A percentile compares a stretch with the other conserved stretches of the same genome.
Evolutionary conservation across 805 yeast species (phyloP).

Genomic region (Vanderwaltozyma verrucispora): DNA sequence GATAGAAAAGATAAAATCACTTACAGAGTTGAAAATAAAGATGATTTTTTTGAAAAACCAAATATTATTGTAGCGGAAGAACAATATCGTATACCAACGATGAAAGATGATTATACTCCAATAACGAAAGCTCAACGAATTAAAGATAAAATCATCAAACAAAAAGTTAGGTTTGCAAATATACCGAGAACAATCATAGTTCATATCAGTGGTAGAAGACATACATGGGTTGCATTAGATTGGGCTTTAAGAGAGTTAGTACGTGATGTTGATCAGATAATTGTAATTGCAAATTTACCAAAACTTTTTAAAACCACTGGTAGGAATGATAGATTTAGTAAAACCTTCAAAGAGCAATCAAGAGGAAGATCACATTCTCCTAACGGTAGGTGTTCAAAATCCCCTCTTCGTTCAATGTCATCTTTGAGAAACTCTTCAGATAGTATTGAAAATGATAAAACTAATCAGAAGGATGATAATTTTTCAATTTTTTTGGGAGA

Average conservation of each 20-base stretch:
- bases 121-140: constrained; percentile 18
- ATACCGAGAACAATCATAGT: constrained; percentile 44
- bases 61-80: constrained; percentile 5
- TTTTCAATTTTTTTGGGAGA: neutral
- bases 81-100: constrained; percentile 6
- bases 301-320: neutral
- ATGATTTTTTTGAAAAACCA: constrained; percentile 11
- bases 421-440: neutral
- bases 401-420: neutral
- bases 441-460: neutral
- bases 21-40: constrained; percentile 11
- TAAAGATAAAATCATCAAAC: constrained; percentile 13
- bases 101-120: constrained; percentile 19
- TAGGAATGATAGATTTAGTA: too few species aligned
- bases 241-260: constrained; percentile 48
- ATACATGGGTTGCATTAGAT: constrained; percentile 78
- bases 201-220: constrained; percentile 59
- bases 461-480: neutral
- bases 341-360: too few species aligned
- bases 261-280: constrained; percentile 56
- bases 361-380: too few species aligned
- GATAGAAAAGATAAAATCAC: constrained; percentile 11
- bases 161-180: constrained; percentile 20
- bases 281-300: constrained; percentile 41
- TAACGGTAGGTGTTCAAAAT: neutral